Base-by-base conservation (phyloP, 1,139 yeast species). In the Candida glucosophila region DNA sequence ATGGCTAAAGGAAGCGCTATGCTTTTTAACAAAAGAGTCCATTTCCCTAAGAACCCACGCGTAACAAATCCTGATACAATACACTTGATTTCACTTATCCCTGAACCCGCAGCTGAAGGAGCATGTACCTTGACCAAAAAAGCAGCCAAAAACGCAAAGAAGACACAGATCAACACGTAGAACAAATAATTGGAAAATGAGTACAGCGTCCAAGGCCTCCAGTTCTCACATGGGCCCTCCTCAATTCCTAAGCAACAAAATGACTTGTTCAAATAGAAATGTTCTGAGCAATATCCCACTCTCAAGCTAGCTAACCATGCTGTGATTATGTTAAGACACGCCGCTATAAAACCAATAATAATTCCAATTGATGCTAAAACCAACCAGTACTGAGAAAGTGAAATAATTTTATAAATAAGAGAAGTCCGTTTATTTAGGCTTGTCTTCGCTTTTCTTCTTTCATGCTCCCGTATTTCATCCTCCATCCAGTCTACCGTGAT, bases 101-200 rank as follows among this genome's bases (percentile, higher is more conserved):
- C 98, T 3, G 95, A 82, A 0, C 98, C 98, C 1, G 98, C 93
- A 1, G 98, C 98, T 30, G 77, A 67, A 0, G 95, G 95, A 1
- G 95, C 90, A 42, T 73, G 77, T 12, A 53, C 50, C 39, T 73
- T 65, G 23, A 92, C 95, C 23, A 85, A 48, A 9, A 64, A 49
- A 1, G 92, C 85, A 2, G 95, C 76, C 6, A 67, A 40, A 7
- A 63, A 53, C 1, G 92, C 80, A 44, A 88, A 75, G 0, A 58
- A 12, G 1, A 78, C 50, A 4, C 94, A 80, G 2, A 79, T 53
- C 0, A 55, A 8, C 3, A 85, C 63, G 45, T 76, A 88, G 1
- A 72, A 43, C 2, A 73, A 2, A 44, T 82, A 88, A 29, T 75
- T 73, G 8, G 69, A 10, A 0, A 65, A 29, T 0, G 49, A 51